phyloP scores from a whole-genome alignment of 2,329 filamentous ascomycete species.

The Aspergillus costaricaensis region DNA sequence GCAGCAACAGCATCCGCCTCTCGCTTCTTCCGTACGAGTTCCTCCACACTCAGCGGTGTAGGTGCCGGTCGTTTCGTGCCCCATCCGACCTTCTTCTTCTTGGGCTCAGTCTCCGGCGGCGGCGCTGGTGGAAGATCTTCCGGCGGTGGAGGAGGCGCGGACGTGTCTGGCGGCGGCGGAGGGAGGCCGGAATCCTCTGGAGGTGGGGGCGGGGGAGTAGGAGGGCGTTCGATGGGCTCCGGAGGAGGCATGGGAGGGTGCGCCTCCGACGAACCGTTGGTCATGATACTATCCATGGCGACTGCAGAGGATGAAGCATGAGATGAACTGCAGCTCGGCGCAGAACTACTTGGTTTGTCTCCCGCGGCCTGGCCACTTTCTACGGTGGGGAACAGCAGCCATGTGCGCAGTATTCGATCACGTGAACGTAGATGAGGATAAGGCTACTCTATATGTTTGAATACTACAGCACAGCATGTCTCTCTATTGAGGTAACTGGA shows the following conservation, averaged over 20 bases:
- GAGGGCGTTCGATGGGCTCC: conserved; percentile 39
- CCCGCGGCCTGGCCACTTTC: background rate
- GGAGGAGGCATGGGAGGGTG: conserved; percentile 37
- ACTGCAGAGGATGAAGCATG: background rate
- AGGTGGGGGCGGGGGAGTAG: conserved; percentile 45
- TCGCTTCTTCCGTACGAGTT: conserved; percentile 81
- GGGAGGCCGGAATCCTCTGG: conserved; percentile 41
- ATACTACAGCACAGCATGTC: background rate
- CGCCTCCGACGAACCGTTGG: conserved; percentile 28
- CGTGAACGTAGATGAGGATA: background rate
- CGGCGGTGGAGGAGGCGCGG: conserved; percentile 45
- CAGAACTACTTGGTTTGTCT: background rate
- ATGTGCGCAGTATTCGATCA: background rate
- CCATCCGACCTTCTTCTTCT: conserved; percentile 60
- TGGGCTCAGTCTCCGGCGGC: conserved; percentile 48
- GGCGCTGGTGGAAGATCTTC: conserved; percentile 38
- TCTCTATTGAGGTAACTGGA: background rate
- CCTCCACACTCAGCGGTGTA: conserved; percentile 75
- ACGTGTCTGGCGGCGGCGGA: conserved; percentile 44
- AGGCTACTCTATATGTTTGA: background rate
- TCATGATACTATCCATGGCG: conserved; percentile 39
- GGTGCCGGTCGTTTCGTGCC: conserved; percentile 43
- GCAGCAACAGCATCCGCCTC: conserved; percentile 80
- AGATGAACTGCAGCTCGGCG: background rate
- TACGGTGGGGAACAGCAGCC: background rate